Evolutionary conservation across 371 early-diverging fungal genomes (phyloP).

Genomic region (Gilbertella persicaria): DNA sequence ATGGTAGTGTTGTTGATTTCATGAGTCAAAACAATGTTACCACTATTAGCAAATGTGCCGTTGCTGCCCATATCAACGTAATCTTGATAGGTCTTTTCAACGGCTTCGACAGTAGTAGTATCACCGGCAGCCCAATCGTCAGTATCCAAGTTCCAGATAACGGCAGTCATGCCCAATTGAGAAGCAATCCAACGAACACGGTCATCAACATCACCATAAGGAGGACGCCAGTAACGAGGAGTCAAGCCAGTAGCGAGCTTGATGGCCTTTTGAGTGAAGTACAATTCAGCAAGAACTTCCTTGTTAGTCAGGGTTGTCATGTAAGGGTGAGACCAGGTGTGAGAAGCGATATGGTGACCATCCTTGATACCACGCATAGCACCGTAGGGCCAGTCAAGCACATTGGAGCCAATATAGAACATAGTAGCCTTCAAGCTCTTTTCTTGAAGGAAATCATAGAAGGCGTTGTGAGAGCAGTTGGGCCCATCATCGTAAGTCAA

Average conservation of each 20-base stretch:
- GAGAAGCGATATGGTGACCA: constrained; percentile 51
- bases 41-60: constrained; percentile 33
- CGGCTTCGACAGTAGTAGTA: constrained; percentile 20
- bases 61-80: constrained; percentile 40
- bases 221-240: constrained; percentile 53
- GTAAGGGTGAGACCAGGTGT: constrained; percentile 58
- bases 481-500: constrained; percentile 52
- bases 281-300: constrained; percentile 56
- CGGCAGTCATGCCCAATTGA: constrained; percentile 39
- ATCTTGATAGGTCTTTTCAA: constrained; percentile 28
- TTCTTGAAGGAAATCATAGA: constrained; percentile 44
- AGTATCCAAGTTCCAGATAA: constrained; percentile 45
- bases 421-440: constrained; percentile 12
- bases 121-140: constrained; percentile 40
- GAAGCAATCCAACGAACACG: constrained; percentile 48
- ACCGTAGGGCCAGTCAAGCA: constrained; percentile 44
- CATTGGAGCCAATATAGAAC: constrained; percentile 37
- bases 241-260: constrained; percentile 52
- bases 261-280: constrained; percentile 49
- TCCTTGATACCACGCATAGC: constrained; percentile 46
- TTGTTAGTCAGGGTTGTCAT: constrained; percentile 53
- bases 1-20: constrained; percentile 50
- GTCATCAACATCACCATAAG: constrained; percentile 47
- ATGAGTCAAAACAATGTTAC: constrained; percentile 43
- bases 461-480: constrained; percentile 44